These are phyloP conservation scores for Fusarium buharicum DNA, from an alignment of 2,329 filamentous ascomycete species.

Conservation along the genomic window DNA sequence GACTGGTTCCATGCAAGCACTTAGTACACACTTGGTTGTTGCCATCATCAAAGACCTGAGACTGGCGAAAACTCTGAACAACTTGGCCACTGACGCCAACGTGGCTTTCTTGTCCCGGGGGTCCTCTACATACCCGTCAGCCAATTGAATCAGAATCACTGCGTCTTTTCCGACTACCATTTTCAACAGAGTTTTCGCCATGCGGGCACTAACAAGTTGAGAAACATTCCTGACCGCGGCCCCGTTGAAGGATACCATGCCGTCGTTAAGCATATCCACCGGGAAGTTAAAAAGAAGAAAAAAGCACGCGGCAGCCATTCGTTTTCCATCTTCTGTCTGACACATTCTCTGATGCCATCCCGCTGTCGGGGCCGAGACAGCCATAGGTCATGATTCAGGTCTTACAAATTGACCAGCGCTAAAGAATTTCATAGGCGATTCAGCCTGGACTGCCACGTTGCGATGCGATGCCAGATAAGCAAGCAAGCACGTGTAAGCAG, in stretches of 20 bases:
- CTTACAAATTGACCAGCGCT: constrained; percentile 6
- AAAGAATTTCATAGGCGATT: constrained; percentile 10
- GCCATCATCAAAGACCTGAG: constrained; percentile 20
- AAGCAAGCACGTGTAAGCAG: constrained; percentile 18
- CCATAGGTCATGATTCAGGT: constrained; percentile 22
- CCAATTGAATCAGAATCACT: constrained; percentile 18
- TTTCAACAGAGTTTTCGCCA: constrained; percentile 31
- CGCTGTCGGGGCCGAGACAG: neutral
- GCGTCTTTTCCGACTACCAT: constrained; percentile 18
- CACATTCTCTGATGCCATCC: constrained; percentile 3
- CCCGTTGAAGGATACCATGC: constrained; percentile 9
- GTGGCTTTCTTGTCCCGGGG: constrained; percentile 20
- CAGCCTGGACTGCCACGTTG: constrained; percentile 26
- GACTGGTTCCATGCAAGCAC: constrained; percentile 36
- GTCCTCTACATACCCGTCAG: constrained; percentile 12
- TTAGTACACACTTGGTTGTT: constrained; percentile 25
- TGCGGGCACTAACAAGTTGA: constrained; percentile 26
- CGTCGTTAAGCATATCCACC: constrained; percentile 21
- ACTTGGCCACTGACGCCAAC: constrained; percentile 28
- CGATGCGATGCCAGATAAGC: constrained; percentile 20
- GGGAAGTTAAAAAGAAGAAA: constrained; percentile 21
- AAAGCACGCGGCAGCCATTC: constrained; percentile 25
- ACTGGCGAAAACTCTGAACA: constrained; percentile 32
- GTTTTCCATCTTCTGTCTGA: neutral
- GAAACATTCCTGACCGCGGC: constrained; percentile 11